These are phyloP conservation scores for Auricularia sp. DNA, from an alignment of 768 basidiomycete genomes.

Conservation along the genomic window DNA sequence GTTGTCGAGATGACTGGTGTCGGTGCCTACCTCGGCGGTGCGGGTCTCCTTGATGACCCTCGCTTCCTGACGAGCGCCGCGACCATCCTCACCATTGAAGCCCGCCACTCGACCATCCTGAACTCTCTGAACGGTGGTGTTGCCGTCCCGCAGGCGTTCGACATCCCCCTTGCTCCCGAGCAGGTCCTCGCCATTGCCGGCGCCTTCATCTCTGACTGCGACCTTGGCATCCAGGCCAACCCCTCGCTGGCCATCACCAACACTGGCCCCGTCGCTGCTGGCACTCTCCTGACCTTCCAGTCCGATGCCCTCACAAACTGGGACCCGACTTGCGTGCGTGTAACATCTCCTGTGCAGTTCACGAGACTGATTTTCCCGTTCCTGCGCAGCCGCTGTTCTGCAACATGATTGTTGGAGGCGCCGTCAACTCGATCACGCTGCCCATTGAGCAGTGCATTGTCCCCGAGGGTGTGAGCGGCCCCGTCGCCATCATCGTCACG, in stretches of 20 bases:
- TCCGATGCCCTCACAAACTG: conserved; percentile 29
- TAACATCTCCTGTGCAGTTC: not conserved
- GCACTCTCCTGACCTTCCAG: conserved; percentile 54
- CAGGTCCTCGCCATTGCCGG: conserved; percentile 65
- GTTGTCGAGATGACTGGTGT: conserved; percentile 71
- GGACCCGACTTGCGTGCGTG: conserved; percentile 3
- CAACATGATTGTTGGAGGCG: conserved; percentile 66
- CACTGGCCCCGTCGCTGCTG: conserved; percentile 43
- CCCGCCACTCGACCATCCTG: conserved; percentile 72
- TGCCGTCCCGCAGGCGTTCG: conserved; percentile 60
- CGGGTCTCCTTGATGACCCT: conserved; percentile 51
- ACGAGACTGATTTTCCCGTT: conserved; percentile 30
- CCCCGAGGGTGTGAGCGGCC: conserved; percentile 60
- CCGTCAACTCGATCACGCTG: conserved; percentile 43
- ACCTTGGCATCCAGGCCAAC: conserved; percentile 53
- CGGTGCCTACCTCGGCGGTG: conserved; percentile 65
- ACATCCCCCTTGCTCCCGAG: conserved; percentile 55
- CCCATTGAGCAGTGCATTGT: conserved; percentile 54
- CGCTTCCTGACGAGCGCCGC: conserved; percentile 54
- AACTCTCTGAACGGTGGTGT: conserved; percentile 57
- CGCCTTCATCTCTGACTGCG: conserved; percentile 60
- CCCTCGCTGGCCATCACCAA: conserved; percentile 53
- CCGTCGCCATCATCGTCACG: conserved; percentile 65
- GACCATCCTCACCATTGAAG: conserved; percentile 69
- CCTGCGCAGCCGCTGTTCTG: conserved; percentile 45